phyloP scores from a whole-genome alignment of 139 green algal genomes.

The Picochlorum sp. region DNA sequence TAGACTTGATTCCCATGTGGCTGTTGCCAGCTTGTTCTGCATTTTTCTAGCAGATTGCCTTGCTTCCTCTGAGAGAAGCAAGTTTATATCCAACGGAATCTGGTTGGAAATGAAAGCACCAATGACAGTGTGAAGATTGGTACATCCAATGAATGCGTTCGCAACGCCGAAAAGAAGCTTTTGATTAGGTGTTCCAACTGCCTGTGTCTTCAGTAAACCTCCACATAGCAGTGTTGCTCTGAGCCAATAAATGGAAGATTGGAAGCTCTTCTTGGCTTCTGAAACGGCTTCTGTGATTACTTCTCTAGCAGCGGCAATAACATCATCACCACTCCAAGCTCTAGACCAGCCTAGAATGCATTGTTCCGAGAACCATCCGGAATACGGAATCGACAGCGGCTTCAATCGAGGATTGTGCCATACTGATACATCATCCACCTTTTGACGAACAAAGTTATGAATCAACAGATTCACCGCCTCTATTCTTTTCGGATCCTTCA shows the following conservation, averaged over 20 bases:
- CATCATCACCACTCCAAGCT: slow-evolving; percentile 17
- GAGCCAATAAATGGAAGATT: slow-evolving; percentile 26
- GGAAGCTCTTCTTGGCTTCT: neutral
- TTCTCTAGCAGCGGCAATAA: neutral
- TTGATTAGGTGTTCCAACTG: slow-evolving; percentile 23
- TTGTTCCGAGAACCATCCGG: slow-evolving; percentile 37
- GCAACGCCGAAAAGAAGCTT: slow-evolving; percentile 26
- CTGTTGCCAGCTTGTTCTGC: neutral
- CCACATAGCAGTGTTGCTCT: slow-evolving; percentile 27
- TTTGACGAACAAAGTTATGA: too few species aligned
- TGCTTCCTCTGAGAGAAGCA: slow-evolving; percentile 37
- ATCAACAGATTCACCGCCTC: too few species aligned
- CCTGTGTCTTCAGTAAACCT: slow-evolving; percentile 32
- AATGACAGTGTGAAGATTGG: slow-evolving; percentile 21
- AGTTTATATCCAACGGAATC: slow-evolving; percentile 24
- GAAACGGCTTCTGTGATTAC: too few species aligned
- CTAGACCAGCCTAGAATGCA: slow-evolving; percentile 32
- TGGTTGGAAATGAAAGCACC: slow-evolving; percentile 22
- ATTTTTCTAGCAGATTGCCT: slow-evolving; percentile 22
- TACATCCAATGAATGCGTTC: slow-evolving; percentile 34
- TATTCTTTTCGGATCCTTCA: too few species aligned
- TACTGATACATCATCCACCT: too few species aligned
- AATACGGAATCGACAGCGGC: slow-evolving; percentile 31
- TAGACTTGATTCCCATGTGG: neutral
- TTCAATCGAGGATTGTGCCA: too few species aligned